A percentile compares a stretch with the other conserved stretches of the same genome.
Evolutionary conservation across 495 filamentous ascomycete genomes (phyloP).

Genomic region (Hypomontagnella monticulosa): DNA sequence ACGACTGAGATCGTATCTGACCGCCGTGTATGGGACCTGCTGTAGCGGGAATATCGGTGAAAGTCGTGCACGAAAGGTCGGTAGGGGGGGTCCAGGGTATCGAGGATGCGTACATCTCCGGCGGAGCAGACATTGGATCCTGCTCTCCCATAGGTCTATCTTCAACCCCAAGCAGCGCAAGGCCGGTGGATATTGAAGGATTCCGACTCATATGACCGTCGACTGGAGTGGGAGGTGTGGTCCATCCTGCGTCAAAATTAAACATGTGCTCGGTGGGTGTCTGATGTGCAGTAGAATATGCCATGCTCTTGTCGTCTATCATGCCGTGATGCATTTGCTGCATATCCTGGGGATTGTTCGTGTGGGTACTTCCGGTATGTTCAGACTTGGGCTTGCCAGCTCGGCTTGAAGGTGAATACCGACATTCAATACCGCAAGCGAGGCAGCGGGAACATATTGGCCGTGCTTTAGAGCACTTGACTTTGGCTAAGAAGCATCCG

Average conservation of each 20-base stretch:
- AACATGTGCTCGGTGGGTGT: slow-evolving; percentile 25
- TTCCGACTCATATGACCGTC: slow-evolving; percentile 50
- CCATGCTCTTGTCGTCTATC: slow-evolving; percentile 45
- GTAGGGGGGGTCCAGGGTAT: slow-evolving; percentile 52
- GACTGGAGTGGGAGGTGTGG: slow-evolving; percentile 47
- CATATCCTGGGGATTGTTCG: slow-evolving; percentile 28
- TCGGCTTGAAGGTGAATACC: slow-evolving; percentile 61
- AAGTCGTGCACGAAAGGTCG: slow-evolving; percentile 43
- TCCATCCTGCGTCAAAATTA: slow-evolving; percentile 48
- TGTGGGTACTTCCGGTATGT: slow-evolving; percentile 41
- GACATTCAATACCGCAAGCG: slow-evolving; percentile 56
- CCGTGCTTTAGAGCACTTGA: slow-evolving; percentile 62
- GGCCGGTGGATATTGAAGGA: slow-evolving; percentile 47
- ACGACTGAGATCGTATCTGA: slow-evolving; percentile 48
- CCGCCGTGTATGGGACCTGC: slow-evolving; percentile 30
- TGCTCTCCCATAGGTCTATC: slow-evolving; percentile 36
- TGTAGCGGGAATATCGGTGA: slow-evolving; percentile 45
- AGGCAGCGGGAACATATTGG: slow-evolving; percentile 62
- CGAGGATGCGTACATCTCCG: slow-evolving; percentile 46
- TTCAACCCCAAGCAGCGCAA: slow-evolving; percentile 48
- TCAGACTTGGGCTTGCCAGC: slow-evolving; percentile 57
- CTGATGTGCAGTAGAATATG: slow-evolving; percentile 40
- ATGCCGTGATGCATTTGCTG: slow-evolving; percentile 32
- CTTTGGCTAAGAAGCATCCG: slow-evolving; percentile 64
- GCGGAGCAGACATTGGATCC: slow-evolving; percentile 42